Evolutionary conservation across 2,329 filamentous ascomycete genomes (phyloP), one percentile per base, ranked within the genome.

Genomic region (Mycosphaerelloides madeirae): DNA sequence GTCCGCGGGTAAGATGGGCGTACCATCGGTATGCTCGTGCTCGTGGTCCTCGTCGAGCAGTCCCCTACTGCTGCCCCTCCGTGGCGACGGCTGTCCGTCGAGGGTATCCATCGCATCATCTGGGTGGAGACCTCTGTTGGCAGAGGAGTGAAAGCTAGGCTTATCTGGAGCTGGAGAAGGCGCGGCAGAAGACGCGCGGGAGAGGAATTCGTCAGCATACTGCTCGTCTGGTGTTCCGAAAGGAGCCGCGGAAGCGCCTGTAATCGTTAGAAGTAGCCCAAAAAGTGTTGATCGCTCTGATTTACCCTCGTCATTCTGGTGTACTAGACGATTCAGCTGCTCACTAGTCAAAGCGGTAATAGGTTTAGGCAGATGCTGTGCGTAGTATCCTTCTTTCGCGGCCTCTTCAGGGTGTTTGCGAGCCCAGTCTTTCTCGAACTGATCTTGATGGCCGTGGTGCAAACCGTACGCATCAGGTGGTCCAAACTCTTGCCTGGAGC

Each of bases 401-500:
- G 84, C 74, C 54, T 79, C 78, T 34, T 96, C 87, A 0, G 91
- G 91, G 60, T 95, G 89, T 68, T 93, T 96, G 59, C 88, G 81
- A 62, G 93, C 94, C 78, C 95, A 96, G 19, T 86, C 85, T 69
- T 86, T 87, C 59, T 95, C 88, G 31, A 97, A 86, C 62, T 84
- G 87, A 68, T 94, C 87, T 44, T 81, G 79, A 3, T 84, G 75
- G 41, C 88, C 89, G 61, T 96, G 91, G 34, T 90, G 90, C 43
- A 95, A 79, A 50, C 91, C 90, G 61, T 97, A 97, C 70, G 89
- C 95, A 46, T 88, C 91, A 3, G 89, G 86, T 1, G 90, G 90
- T 19, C 80, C 77, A 56, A 83, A 84, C 29, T 84, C 71, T 49
- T 82, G 85, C 43, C 82, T 78, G 37, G 78, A 79, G 65, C 87